Evolutionary conservation across 2,329 filamentous ascomycete species (phyloP).

Genomic region (Talaromyces sp.): DNA sequence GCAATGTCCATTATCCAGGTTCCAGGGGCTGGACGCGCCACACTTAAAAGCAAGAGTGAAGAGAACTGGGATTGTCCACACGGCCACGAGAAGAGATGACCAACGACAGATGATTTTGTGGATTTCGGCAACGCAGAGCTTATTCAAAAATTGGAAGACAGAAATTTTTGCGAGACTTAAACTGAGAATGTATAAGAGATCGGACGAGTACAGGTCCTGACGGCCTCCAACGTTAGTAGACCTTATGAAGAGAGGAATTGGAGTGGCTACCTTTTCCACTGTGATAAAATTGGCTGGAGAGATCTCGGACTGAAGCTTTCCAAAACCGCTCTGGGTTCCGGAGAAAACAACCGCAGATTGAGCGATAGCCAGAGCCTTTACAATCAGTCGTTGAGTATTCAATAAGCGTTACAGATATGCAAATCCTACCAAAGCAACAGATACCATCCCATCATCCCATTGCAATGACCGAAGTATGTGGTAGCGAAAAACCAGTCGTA

Average conservation of each 20-base stretch:
- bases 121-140: not conserved
- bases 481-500: conserved; percentile 2
- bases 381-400: not conserved
- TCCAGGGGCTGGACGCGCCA: not conserved
- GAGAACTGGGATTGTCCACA: conserved; percentile 3
- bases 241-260: not conserved
- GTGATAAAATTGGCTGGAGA: not conserved
- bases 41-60: conserved; percentile 8
- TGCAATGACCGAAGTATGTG: conserved; percentile 3
- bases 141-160: not conserved
- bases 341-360: conserved; percentile 3
- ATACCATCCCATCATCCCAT: conserved; percentile 3
- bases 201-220: conserved; percentile 2
- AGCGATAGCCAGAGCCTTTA: not conserved
- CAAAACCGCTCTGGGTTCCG: not conserved
- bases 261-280: not conserved
- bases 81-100: conserved; percentile 5
- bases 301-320: conserved; percentile 5
- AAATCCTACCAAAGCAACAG: not conserved
- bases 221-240: not conserved
- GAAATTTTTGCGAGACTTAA: conserved; percentile 4
- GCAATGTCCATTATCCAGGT: conserved; percentile 1
- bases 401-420: not conserved
- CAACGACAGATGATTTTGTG: conserved; percentile 5
- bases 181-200: conserved; percentile 6